Evolutionary conservation across 768 basidiomycete species (phyloP).

Genomic region (Glaciozyma antarctica): DNA sequence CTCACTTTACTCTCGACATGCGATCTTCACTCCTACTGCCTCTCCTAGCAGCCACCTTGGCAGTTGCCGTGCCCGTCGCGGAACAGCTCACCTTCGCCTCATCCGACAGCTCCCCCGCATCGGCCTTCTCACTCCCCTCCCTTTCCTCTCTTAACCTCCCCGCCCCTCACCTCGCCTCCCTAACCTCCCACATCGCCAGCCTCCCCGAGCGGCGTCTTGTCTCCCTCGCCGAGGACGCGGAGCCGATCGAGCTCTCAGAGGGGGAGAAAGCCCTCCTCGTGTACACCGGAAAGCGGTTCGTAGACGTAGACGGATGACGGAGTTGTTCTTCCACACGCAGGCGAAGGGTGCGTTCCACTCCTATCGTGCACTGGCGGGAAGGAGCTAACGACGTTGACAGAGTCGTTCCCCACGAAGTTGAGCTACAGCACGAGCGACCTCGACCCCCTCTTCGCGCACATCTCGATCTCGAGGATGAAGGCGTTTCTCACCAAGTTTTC

Average conservation of each 20-base stretch:
- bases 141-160: neutral
- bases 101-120: neutral
- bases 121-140: neutral
- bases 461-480: slow-evolving; percentile 20
- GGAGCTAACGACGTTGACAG: neutral
- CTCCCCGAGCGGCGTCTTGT: slow-evolving; percentile 28
- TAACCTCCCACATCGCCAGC: slow-evolving; percentile 15
- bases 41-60: too few relatives aligned
- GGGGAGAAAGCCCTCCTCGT: slow-evolving; percentile 33
- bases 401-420: slow-evolving; percentile 18
- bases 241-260: slow-evolving; percentile 26
- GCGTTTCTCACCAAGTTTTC: slow-evolving; percentile 30
- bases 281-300: slow-evolving; percentile 20
- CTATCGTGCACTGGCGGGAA: neutral
- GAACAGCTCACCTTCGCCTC: too few relatives aligned
- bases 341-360: slow-evolving; percentile 6
- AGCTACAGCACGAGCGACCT: slow-evolving; percentile 20
- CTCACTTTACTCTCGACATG: too few relatives aligned
- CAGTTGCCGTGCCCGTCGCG: too few relatives aligned
- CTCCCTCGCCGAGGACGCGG: slow-evolving; percentile 4
- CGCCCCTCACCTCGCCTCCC: neutral
- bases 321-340: neutral
- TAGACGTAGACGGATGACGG: slow-evolving; percentile 34
- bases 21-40: too few relatives aligned
- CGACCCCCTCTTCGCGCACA: slow-evolving; percentile 16